Evolutionary conservation across 169 alveolate genomes (phyloP).

Genomic region (Eimeria tenella): DNA sequence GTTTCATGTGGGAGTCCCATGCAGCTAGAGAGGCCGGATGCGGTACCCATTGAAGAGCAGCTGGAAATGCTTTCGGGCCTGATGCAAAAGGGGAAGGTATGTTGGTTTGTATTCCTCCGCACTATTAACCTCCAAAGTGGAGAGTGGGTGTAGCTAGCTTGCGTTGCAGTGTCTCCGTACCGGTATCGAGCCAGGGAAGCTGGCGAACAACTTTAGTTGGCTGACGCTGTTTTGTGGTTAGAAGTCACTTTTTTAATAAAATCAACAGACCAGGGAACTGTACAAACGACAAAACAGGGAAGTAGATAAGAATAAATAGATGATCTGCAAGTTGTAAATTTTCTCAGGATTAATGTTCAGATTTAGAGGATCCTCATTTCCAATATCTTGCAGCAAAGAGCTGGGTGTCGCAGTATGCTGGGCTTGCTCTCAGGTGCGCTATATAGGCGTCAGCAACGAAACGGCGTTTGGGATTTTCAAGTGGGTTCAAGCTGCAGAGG

Average conservation of each 20-base stretch:
- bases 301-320: no score
- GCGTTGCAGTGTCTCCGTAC: background rate
- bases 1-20: background rate
- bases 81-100: slow-evolving; percentile 85
- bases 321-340: no score
- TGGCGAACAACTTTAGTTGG: no score
- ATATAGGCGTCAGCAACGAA: slow-evolving; percentile 89
- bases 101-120: background rate
- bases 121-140: background rate
- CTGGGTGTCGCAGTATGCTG: background rate
- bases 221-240: background rate
- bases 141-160: background rate
- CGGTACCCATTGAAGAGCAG: slow-evolving; percentile 80
- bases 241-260: background rate
- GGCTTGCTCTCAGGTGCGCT: slow-evolving; percentile 80
- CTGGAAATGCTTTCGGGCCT: slow-evolving; percentile 84
- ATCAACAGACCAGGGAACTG: background rate
- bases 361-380: no score
- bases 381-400: no score
- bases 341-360: no score
- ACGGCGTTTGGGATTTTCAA: slow-evolving; percentile 88
- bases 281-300: no score
- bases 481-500: slow-evolving; percentile 81
- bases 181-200: background rate
- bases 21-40: slow-evolving; percentile 65